Evolutionary conservation across 768 basidiomycete genomes (phyloP).

Genomic region (Mycena chlorophos): DNA sequence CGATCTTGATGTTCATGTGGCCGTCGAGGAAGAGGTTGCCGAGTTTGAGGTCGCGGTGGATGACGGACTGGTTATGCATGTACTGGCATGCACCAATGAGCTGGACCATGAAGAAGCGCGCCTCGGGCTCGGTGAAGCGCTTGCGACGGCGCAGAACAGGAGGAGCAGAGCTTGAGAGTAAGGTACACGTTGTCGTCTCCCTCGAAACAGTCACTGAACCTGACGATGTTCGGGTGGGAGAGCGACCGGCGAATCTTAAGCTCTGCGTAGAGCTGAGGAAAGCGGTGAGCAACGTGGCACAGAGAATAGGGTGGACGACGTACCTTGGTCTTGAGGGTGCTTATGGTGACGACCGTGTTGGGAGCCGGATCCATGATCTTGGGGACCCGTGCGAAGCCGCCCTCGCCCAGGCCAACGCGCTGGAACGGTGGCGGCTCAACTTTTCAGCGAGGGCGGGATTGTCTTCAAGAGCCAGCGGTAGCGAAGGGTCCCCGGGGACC

Average conservation of each 20-base stretch:
- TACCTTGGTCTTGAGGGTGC: constrained; percentile 90
- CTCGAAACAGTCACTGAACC: constrained; percentile 93
- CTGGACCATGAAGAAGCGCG: constrained; percentile 91
- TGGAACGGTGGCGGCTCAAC: constrained; percentile 54
- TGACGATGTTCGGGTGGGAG: constrained; percentile 88
- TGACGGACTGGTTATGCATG: constrained; percentile 96
- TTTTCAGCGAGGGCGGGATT: constrained; percentile 81
- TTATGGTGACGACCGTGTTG: constrained; percentile 89
- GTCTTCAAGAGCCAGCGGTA: no score
- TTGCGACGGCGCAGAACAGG: constrained; percentile 87
- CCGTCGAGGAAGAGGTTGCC: constrained; percentile 91
- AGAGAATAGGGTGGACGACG: constrained; percentile 16
- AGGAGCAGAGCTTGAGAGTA: constrained; percentile 89
- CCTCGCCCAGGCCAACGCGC: constrained; percentile 87
- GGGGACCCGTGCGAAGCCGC: constrained; percentile 96
- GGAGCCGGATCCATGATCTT: constrained; percentile 79
- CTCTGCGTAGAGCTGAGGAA: constrained; percentile 88
- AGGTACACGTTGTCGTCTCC: constrained; percentile 96
- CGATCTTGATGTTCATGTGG: constrained; percentile 95
- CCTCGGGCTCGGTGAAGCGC: constrained; percentile 89
- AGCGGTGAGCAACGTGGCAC: neutral
- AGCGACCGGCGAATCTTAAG: constrained; percentile 96
- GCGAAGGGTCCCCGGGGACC: no score
- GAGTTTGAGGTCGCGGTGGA: constrained; percentile 95
- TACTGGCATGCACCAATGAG: constrained; percentile 95